Evolutionary conservation across 1,284 basidiomycete genomes (phyloP), one percentile per base, ranked within the genome.

Genomic region (Pascua guehoae): DNA sequence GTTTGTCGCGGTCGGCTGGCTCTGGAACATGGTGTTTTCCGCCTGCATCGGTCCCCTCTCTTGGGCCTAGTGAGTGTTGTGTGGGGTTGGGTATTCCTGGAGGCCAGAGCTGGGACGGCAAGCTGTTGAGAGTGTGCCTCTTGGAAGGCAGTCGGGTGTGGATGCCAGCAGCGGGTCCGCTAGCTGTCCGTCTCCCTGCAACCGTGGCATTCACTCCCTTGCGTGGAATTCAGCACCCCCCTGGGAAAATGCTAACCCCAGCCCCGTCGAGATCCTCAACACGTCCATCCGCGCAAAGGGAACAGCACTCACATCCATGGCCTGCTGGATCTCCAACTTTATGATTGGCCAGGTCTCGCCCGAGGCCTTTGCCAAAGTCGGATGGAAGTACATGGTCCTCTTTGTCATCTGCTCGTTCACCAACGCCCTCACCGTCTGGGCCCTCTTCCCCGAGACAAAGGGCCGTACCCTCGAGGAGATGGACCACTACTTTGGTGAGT

Each of bases 331-430:
- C 41, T 79, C 83, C 51, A 82, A 54, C 47, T 44, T 54, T 18
- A 54, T 49, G 47, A 78, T 79, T 44, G 78, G 72, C 15, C 76
- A 79, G 58, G 69, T 79, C 61, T 74, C 12, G 17, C 76, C 76
- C 36, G 69, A 66, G 39, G 77, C 78, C 1, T 75, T 78, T 50
- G 56, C 55, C 8, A 62, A 65, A 39, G 68, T 78, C 47, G 69
- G 73, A 15, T 80, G 78, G 78, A 70, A 66, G 51, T 78, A 78
- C 69, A 80, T 80, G 69, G 76, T 86, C 44, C 81, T 85, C 17
- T 86, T 86, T 58, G 83, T 83, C 2, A 81, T 86, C 52, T 84
- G 83, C 65, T 79, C 81, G 10, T 82, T 84, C 71, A 83, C 83
- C 12, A 86, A 86, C 65, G 84, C 84, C 0, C 64, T 85, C 7